Evolutionary conservation across 805 yeast species (phyloP), one percentile per base, ranked within the genome.

Genomic region (Kazachstania africana): DNA sequence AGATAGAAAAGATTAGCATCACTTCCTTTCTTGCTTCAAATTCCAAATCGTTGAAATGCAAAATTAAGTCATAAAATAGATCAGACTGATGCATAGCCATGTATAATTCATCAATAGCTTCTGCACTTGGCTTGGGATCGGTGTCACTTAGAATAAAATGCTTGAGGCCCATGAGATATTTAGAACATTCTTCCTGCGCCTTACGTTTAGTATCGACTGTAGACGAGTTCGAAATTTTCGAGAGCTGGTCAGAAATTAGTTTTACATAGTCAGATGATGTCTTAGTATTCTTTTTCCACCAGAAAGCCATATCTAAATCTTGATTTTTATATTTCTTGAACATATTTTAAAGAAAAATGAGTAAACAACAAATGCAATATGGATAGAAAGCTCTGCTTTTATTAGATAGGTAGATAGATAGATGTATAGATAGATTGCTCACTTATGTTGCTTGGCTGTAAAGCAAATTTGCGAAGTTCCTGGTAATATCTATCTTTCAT

Each of bases 21-120:
- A 84, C 88, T 44, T 82, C 91, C 47, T 88, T 85, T 34, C 95
- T 66, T 27, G 93, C 74, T 50, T 91, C 97, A 57, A 91, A 87
- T 40, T 84, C 95, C 34, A 91, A 65, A 21, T 66, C 64, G n/a
- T 60, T 60, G 34, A 91, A 60, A 45, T 75, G 70, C 13, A 60
- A 51, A 10, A 83, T 62, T 38, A 91, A 57, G 15, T 65, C 64
- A 40, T 68, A 70, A 21, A 91, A 66, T 36, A 80, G 61, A 50
- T 85, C 94, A 1, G 79, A 63, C 6, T 69, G 55, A 47, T 80
- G 81, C 2, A 84, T 74, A 42, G 87, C 95, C 43, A 75, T 81
- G 8, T 94, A 83, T 32, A 91, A 60, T 22, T 65, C 73, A 10
- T 81, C 75, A 22, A 83, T 72, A 36, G 72, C 82, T 43, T 84